Evolutionary conservation across 257 asterid genomes (phyloP), one percentile per base, ranked within the genome.

Genomic region (Catharanthus roseus): DNA sequence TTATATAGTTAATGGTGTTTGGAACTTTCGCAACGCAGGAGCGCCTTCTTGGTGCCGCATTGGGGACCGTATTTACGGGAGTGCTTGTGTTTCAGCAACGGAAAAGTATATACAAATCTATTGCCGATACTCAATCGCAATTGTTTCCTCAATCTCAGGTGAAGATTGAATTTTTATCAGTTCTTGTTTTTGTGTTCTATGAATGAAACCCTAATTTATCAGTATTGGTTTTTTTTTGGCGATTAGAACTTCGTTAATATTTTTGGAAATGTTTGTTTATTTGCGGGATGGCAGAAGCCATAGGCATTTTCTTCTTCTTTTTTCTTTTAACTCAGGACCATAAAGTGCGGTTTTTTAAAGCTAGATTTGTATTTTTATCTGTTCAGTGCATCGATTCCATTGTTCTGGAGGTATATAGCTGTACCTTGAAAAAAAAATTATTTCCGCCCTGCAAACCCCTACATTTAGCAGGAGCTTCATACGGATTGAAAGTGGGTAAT

Each of bases 21-120:
- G 54, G 73, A 16, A 71, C 5, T 41, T n/a, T n/a, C 28, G 15
- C 67, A 4, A n/a, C 7, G 81, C 85, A 91, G 97, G 97, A 89
- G 88, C 97, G 97, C 67, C 79, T 91, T 67, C 84, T 91, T 18
- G 97, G 97, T 41, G 89, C 90, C 34, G 90, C 96, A 42, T 73
- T 92, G 33, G 97, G 97, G 62, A 77, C 83, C 82, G 57, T 80
- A 33, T 56, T 84, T 5, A 77, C 90, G 26, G 90, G 91, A 36
- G 80, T 77, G 7, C 80, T 87, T 65, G 79, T 89, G 50, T 79
- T 91, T 16, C 87, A 88, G 82, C 95, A 89, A 64, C 89, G 90
- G 5, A 79, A 45, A 78, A 78, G 81, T 74, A 89, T 89, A 39
- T 82, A 86, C 65, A 69, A 66, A 68, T 86, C 93, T 63, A 81